Evolutionary conservation across 371 early-diverging fungal species (phyloP).

Genomic region (Coemansia sp.): DNA sequence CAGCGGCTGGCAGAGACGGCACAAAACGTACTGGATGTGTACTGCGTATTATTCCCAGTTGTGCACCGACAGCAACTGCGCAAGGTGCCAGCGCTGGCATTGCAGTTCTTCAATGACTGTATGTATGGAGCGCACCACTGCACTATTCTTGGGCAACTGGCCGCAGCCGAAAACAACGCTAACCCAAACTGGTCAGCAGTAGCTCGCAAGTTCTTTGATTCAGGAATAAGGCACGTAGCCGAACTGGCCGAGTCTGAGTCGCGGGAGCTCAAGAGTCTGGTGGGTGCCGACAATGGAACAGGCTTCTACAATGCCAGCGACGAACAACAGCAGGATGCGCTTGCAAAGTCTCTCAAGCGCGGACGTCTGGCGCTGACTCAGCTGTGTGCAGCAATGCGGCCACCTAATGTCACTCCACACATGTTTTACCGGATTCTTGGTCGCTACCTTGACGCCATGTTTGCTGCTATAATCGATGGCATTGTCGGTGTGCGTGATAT

Average conservation of each 20-base stretch:
- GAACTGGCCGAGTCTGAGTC: constrained; percentile 7
- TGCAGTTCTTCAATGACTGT: constrained; percentile 46
- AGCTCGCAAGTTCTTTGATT: constrained; percentile 2
- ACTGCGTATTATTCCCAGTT: constrained; percentile 15
- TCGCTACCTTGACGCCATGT: constrained; percentile 30
- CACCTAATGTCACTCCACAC: constrained; percentile 30
- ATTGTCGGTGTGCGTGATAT: constrained; percentile 29
- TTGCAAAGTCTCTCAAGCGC: constrained; percentile 10
- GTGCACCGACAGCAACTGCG: constrained; percentile 28
- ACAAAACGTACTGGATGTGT: constrained; percentile 10
- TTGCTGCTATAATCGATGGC: constrained; percentile 13
- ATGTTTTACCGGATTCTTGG: constrained; percentile 29
- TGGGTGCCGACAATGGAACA: background rate
- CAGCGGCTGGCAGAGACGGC: constrained; percentile 1
- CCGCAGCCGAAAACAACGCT: background rate
- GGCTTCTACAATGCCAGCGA: constrained; percentile 4
- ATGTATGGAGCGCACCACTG: constrained; percentile 45
- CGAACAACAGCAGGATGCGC: background rate
- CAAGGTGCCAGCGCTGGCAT: constrained; percentile 29
- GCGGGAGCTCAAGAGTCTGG: constrained; percentile 15
- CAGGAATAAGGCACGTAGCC: background rate
- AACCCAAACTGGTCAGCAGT: constrained; percentile 4
- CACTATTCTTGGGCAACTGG: constrained; percentile 1
- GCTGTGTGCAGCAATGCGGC: constrained; percentile 20
- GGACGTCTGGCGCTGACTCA: constrained; percentile 20